Conservation (phyloP, 345 rosid genomes). For the Laguncularia racemosa region DNA sequence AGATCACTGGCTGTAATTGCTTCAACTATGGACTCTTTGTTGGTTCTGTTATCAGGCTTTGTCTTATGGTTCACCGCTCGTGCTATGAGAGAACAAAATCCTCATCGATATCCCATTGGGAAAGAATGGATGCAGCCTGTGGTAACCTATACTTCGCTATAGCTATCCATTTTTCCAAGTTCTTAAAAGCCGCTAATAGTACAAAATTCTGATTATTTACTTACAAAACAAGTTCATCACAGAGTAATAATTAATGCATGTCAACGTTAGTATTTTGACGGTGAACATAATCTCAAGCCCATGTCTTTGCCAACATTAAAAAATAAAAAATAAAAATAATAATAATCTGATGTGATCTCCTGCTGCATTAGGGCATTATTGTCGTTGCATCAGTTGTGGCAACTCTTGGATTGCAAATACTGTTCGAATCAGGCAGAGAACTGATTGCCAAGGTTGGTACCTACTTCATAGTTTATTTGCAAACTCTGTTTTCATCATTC, state of each 20-base stretch:
- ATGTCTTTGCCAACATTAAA: too few relatives aligned
- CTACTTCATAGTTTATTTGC: too few relatives aligned
- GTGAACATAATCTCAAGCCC: too few relatives aligned
- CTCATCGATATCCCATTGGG: conserved; percentile 35
- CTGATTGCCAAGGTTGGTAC: conserved; percentile 25
- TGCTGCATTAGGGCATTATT: conserved; percentile 4
- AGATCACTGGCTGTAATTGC: conserved; percentile 37
- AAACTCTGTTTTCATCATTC: too few relatives aligned
- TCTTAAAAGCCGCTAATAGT: too few relatives aligned
- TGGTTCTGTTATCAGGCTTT: conserved; percentile 38
- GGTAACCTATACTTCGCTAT: conserved; percentile 14
- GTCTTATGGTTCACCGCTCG: conserved; percentile 38
- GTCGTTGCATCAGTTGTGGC: conserved; percentile 53
- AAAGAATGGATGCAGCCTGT: conserved; percentile 48
- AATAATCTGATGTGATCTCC: too few relatives aligned
- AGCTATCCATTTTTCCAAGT: too few relatives aligned
- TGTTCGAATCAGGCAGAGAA: conserved; percentile 51
- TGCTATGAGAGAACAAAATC: conserved; percentile 33
- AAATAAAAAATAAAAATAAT: too few relatives aligned
- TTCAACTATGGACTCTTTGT: conserved; percentile 32
- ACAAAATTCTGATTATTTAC: too few relatives aligned
- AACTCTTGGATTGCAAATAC: conserved; percentile 43
- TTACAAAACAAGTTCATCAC: too few relatives aligned
- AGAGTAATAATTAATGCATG: too few relatives aligned
- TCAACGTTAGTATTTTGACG: too few relatives aligned